Evolutionary conservation across 148 eudicot genomes (phyloP).

Genomic region (Rheum nobile): DNA sequence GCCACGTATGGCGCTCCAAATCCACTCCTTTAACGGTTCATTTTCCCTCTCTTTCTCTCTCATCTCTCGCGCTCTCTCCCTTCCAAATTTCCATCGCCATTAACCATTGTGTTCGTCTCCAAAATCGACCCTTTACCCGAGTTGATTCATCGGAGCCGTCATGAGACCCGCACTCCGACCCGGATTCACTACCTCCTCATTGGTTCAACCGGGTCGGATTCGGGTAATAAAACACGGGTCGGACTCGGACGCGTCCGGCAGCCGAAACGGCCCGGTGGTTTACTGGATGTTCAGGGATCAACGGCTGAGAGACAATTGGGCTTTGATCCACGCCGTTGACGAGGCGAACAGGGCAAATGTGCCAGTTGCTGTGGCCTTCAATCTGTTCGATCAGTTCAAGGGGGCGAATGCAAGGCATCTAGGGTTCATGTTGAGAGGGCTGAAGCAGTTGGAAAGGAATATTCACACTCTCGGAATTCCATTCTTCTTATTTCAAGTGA

Average conservation of each 20-base stretch:
- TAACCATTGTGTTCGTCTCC: not conserved
- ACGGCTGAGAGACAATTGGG: slow-evolving; percentile 89
- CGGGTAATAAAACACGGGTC: slow-evolving; percentile 46
- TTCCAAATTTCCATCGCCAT: slow-evolving; percentile 7
- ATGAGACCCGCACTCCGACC: slow-evolving; percentile 15
- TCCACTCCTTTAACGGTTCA: slow-evolving; percentile 19
- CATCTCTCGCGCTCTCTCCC: not conserved
- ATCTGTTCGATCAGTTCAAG: slow-evolving; percentile 66
- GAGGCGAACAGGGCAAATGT: slow-evolving; percentile 58
- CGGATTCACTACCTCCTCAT: slow-evolving; percentile 6
- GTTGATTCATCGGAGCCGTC: not conserved
- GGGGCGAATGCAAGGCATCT: slow-evolving; percentile 83
- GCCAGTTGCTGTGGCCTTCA: slow-evolving; percentile 74
- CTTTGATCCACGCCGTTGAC: slow-evolving; percentile 84
- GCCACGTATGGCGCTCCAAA: slow-evolving; percentile 8
- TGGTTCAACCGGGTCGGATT: slow-evolving; percentile 52
- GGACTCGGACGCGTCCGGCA: slow-evolving; percentile 15
- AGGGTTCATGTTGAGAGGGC: slow-evolving; percentile 84
- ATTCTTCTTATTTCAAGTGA: slow-evolving; percentile 68
- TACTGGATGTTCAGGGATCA: slow-evolving; percentile 99
- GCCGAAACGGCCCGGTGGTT: slow-evolving; percentile 62
- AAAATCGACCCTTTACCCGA: slow-evolving; percentile 1
- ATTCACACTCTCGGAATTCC: slow-evolving; percentile 44
- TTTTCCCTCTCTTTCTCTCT: slow-evolving; percentile 14
- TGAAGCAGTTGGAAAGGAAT: slow-evolving; percentile 31